Evolutionary conservation across 2,329 filamentous ascomycete genomes (phyloP).

Genomic region (Diaporthe vexans): DNA sequence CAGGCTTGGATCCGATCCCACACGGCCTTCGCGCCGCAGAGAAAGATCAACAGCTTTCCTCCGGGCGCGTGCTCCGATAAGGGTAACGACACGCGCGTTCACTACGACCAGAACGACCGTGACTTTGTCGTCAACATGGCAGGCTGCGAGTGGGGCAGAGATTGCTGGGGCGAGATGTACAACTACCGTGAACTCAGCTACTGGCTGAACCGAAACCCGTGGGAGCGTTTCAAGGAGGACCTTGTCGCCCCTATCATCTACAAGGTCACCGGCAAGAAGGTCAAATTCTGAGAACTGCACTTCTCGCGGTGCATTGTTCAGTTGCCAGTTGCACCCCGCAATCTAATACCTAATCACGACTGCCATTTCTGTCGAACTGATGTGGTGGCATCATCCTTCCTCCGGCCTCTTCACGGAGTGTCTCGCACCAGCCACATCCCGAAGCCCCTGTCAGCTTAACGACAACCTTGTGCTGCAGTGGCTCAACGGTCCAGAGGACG

Average conservation of each 20-base stretch:
- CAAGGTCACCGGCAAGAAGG: conserved; percentile 73
- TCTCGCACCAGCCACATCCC: background rate
- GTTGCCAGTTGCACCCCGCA: background rate
- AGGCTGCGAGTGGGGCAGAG: conserved; percentile 94
- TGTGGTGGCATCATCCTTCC: conserved; percentile 7
- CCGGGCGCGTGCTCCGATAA: conserved; percentile 88
- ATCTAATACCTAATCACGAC: conserved; percentile 23
- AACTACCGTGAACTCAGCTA: conserved; percentile 93
- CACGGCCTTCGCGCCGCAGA: conserved; percentile 89
- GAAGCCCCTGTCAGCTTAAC: background rate
- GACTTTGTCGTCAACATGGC: conserved; percentile 99
- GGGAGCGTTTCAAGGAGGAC: conserved; percentile 83
- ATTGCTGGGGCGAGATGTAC: conserved; percentile 99
- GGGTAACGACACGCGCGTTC: conserved; percentile 80
- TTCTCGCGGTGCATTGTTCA: background rate
- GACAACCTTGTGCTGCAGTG: conserved; percentile 4
- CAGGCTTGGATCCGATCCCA: conserved; percentile 95
- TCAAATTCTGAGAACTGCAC: conserved; percentile 62
- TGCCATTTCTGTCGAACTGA: conserved; percentile 9
- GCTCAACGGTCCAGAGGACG: conserved; percentile 9
- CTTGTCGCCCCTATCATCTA: conserved; percentile 72
- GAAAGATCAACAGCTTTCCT: conserved; percentile 95
- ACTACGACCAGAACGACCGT: conserved; percentile 87
- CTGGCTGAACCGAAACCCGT: conserved; percentile 84
- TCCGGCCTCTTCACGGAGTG: background rate